Base-by-base conservation (phyloP, 2,329 filamentous ascomycete species). In the Pyricularia pennisetigena region DNA sequence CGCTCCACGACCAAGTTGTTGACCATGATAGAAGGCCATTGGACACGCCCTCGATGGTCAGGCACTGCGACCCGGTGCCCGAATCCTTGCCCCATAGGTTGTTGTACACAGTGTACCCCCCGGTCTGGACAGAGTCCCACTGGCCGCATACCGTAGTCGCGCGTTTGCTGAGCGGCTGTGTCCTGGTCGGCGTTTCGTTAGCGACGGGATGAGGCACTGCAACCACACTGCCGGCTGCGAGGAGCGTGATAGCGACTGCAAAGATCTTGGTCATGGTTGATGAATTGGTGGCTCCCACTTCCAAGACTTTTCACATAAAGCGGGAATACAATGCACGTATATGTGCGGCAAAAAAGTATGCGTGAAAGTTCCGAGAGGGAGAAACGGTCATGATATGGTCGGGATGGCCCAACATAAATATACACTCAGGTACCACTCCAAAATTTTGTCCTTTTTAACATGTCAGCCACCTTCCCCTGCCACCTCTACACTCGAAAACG, bases 51-150 rank as follows among this genome's bases (percentile, higher is more conserved):
- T 78, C 75, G 8, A 82, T 71, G 4, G 76, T 78, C 3, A 79
- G 80, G 75, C 81, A 82, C 73, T 83, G 81, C 57, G 71, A 75
- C 68, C 81, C 81, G 29, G 77, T 79, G 28, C 77, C 75, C 3
- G 70, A 69, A 16, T 69, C 72, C 63, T 76, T 67, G 29, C 82
- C 82, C 83, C 83, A 85, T 71, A 83, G 81, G 75, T 85, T 81
- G 73, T 85, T 82, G 76, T 84, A 85, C 68, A 85, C 72, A 64
- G 78, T 84, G 74, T 81, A 85, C 59, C 74, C 76, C 41, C 78
- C 79, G 0, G 69, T 70, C 20, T 54, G 63, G 24, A 70, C 67
- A 1, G 68, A 68, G 61, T 69, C 70, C 66, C 68, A 71, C 54
- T 71, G 69, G 6, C 69, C 70, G 64, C 69, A 69, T 23, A 70